Base-by-base conservation (phyloP, 129 eudicot genomes). In the Flaveria robusta region DNA sequence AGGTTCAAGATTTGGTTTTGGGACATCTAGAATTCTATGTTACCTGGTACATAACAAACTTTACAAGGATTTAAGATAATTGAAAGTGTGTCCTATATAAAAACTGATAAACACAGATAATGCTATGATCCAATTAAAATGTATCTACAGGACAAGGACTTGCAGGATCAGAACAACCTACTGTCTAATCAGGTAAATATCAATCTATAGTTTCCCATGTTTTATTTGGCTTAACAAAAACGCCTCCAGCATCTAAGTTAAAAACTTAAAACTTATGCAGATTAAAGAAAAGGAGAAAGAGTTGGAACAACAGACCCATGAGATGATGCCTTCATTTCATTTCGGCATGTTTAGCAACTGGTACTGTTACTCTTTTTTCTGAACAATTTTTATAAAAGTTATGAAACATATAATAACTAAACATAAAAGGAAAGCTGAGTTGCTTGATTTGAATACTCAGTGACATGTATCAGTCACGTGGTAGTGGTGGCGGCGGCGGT, bases 91-190 rank as follows among this genome's bases (percentile, higher is more conserved):
- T 31, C 46, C 18, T 29, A 5, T 49, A 49, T 5, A 37, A 51
- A 60, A 62, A 4, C 19, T 15, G 67, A 62, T 24, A n/a, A 50
- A 75, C 46, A 24, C 15, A 75, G 16, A 49, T 65, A 23, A 50
- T 19, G 14, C 12, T 39, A 24, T 43, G 66, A 78, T 42, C 14
- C 16, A 68, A 13, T 10, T 5, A 45, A 18, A 47, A 18, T 11
- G 14, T 11, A 56, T 67, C 52, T 3, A 49, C 92, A 93, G 98
- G 96, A 85, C 71, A 93, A 93, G 84, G 89, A 81, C 52, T 70
- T 93, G 90, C 95, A 83, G 76, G 96, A 88, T 56, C 89, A 87
- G 58, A 90, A 93, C 80, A 90, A 78, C 82, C 0, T 49, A 43
- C 88, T 93, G 24, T 70, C 85, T 27, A 86, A 86, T 71, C 81